phyloP scores from a whole-genome alignment of 805 yeast genomes.

The Metschnikowia lochheadii region DNA sequence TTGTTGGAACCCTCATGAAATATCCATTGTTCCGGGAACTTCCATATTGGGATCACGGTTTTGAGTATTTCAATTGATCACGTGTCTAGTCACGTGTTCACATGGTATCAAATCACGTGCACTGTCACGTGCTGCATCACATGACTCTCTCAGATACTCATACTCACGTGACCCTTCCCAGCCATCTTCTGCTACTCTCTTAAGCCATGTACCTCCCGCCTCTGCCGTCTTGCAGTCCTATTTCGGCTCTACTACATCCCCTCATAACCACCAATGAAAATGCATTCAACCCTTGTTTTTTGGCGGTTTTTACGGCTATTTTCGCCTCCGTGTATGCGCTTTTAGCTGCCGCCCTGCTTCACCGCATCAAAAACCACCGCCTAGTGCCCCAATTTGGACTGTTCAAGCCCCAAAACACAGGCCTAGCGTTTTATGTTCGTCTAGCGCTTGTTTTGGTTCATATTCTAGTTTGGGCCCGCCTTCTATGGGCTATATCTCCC shows the following conservation, averaged over 20 bases:
- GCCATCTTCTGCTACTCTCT: background rate
- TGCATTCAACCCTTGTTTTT: constrained; percentile 35
- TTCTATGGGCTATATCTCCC: constrained; percentile 14
- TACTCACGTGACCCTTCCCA: background rate
- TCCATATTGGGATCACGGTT: too few relatives aligned
- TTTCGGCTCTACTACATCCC: constrained; percentile 15
- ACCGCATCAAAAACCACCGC: background rate
- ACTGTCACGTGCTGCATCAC: background rate
- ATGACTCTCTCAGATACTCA: background rate
- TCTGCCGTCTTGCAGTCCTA: constrained; percentile 20
- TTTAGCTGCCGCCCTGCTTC: constrained; percentile 2
- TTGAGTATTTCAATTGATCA: too few relatives aligned
- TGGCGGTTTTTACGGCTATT: constrained; percentile 14
- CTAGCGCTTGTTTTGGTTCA: constrained; percentile 19
- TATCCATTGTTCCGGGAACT: background rate
- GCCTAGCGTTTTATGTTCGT: constrained; percentile 23
- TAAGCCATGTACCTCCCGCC: constrained; percentile 6
- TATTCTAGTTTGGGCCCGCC: constrained; percentile 11
- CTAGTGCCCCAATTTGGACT: constrained; percentile 16
- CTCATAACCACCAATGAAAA: constrained; percentile 25
- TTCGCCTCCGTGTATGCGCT: constrained; percentile 9
- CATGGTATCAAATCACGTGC: too few relatives aligned
- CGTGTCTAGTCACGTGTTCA: background rate
- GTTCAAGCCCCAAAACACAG: constrained; percentile 21
- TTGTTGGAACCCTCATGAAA: background rate